Evolutionary conservation across 2,329 filamentous ascomycete genomes (phyloP).

Genomic region (Sclerotinia trifoliorum): DNA sequence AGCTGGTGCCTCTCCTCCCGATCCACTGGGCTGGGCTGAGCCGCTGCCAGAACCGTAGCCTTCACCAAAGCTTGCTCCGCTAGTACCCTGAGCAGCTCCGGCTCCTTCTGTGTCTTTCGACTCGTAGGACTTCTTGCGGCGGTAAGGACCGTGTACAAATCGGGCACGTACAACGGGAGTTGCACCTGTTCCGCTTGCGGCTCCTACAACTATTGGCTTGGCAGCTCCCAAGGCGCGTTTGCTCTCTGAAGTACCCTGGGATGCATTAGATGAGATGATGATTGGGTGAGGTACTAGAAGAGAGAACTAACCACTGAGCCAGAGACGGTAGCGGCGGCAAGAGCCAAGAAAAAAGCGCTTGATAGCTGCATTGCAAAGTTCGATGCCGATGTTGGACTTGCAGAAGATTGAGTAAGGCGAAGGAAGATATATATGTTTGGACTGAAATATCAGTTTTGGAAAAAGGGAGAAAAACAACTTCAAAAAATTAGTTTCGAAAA

Average conservation of each 20-base stretch:
- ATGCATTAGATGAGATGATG: slow-evolving; percentile 5
- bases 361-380: slow-evolving; percentile 36
- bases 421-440: not conserved
- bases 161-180: not conserved
- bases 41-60: not conserved
- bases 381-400: slow-evolving; percentile 21
- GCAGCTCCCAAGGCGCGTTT: not conserved
- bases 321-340: slow-evolving; percentile 31
- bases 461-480: not conserved
- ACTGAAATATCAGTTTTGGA: not conserved
- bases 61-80: not conserved
- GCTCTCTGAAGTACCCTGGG: slow-evolving; percentile 20
- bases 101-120: not conserved
- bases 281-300: no score
- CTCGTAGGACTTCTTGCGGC: slow-evolving; percentile 1
- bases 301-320: slow-evolving; percentile 26
- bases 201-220: slow-evolving; percentile 9
- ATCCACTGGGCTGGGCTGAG: not conserved
- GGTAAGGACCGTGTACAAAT: not conserved
- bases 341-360: slow-evolving; percentile 30
- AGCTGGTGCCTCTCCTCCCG: not conserved
- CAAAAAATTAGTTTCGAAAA: no score
- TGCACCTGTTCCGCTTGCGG: slow-evolving; percentile 1
- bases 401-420: not conserved
- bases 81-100: not conserved